Conservation (phyloP, 805 yeast genomes). For the Ogataea dorogensis region DNA sequence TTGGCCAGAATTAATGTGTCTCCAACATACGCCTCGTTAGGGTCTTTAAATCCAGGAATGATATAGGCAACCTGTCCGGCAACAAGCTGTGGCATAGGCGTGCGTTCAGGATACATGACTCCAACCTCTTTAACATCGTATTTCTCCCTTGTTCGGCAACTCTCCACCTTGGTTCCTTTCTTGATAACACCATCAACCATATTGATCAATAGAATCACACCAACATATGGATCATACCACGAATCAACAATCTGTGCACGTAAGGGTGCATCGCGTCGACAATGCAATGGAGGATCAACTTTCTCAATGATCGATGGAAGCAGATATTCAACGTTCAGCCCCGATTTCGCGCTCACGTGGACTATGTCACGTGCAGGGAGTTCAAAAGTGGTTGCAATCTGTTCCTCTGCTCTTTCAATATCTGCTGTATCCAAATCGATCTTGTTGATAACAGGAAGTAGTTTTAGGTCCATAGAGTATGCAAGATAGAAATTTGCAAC, state of each 20-base stretch:
- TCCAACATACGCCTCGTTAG: conserved; percentile 84
- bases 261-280: conserved; percentile 50
- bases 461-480: conserved; percentile 72
- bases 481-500: conserved; percentile 96
- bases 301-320: conserved; percentile 78
- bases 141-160: conserved; percentile 71
- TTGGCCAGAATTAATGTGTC: conserved; percentile 78
- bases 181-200: conserved; percentile 79
- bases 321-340: conserved; percentile 72
- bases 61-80: conserved; percentile 97
- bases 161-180: conserved; percentile 70
- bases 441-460: conserved; percentile 89
- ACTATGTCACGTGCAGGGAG: conserved; percentile 70
- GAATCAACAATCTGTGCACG: conserved; percentile 89
- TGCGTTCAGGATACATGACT: conserved; percentile 88
- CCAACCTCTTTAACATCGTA: conserved; percentile 94
- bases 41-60: conserved; percentile 90
- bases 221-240: conserved; percentile 93
- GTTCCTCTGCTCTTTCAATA: conserved; percentile 74
- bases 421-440: conserved; percentile 89
- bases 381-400: conserved; percentile 83
- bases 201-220: conserved; percentile 82
- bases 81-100: conserved; percentile 56
- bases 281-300: conserved; percentile 57
- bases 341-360: conserved; percentile 90